These are phyloP conservation scores for Anisodus acutangulus DNA, from an alignment of 257 asterid species.

Conservation along the genomic window DNA sequence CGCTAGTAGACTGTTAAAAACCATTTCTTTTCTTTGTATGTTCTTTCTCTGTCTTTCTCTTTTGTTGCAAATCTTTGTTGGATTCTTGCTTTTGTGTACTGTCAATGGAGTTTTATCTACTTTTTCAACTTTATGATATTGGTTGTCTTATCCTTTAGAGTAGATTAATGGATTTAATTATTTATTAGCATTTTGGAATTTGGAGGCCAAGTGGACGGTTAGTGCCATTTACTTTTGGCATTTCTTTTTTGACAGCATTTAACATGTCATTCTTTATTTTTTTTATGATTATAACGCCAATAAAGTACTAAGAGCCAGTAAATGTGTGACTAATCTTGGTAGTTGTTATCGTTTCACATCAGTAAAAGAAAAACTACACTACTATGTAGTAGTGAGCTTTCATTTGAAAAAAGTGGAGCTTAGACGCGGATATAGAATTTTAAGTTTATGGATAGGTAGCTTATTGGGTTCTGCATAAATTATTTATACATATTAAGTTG, in stretches of 20 bases:
- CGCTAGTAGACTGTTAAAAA: slow-evolving; percentile 64
- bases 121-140: not conserved
- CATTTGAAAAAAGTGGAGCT: not conserved
- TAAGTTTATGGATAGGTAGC: no score
- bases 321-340: not conserved
- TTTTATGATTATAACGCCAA: not conserved
- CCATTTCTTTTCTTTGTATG: slow-evolving; percentile 46
- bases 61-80: not conserved
- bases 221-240: not conserved
- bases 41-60: not conserved
- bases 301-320: slow-evolving; percentile 15
- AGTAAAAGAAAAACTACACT: not conserved
- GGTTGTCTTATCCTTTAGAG: not conserved
- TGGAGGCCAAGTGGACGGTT: slow-evolving; percentile 3
- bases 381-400: not conserved
- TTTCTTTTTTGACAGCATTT: not conserved
- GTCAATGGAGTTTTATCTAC: not conserved
- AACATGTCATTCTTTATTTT: not conserved
- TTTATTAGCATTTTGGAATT: not conserved
- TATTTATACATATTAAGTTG: no score
- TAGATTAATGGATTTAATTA: not conserved
- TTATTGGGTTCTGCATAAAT: no score
- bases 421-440: no score
- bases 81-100: not conserved
- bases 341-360: slow-evolving; percentile 14